Evolutionary conservation across 805 yeast species (phyloP).

Genomic region (Dipodascus albidus): DNA sequence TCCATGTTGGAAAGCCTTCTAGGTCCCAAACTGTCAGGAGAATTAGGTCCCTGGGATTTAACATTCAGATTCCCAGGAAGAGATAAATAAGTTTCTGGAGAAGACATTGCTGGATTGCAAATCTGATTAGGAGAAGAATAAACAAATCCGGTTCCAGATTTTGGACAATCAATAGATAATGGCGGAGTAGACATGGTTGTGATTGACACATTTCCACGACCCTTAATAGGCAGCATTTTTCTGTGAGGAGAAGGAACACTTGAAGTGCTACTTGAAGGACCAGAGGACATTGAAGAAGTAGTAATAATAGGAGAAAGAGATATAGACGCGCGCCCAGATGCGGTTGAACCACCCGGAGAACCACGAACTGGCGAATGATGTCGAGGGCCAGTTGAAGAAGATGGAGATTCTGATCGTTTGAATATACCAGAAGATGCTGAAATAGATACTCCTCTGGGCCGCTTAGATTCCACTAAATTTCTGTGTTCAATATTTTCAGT

Average conservation of each 20-base stretch:
- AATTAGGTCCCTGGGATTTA: neutral
- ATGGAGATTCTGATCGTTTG: constrained; percentile 23
- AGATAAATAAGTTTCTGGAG: neutral
- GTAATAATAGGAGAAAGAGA: constrained; percentile 4
- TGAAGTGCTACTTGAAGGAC: neutral
- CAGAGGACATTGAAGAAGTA: constrained; percentile 1
- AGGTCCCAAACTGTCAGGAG: neutral
- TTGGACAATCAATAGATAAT: neutral
- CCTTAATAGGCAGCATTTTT: neutral
- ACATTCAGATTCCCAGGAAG: neutral
- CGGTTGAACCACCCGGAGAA: constrained; percentile 3
- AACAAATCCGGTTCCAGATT: neutral
- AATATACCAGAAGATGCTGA: constrained; percentile 3
- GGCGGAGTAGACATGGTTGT: neutral
- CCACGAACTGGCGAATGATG: constrained; percentile 11
- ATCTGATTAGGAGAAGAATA: neutral
- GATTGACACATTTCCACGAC: neutral
- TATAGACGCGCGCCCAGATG: neutral
- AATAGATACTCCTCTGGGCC: constrained; percentile 21
- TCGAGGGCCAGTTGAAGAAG: constrained; percentile 15
- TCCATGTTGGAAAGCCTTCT: constrained; percentile 12
- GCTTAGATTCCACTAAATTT: constrained; percentile 11
- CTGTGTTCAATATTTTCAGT: constrained; percentile 63
- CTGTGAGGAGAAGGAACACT: constrained; percentile 1
- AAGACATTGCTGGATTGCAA: neutral